These are phyloP conservation scores for Fraxinus velutina DNA, from an alignment of 305 asterid species.

Conservation along the genomic window DNA sequence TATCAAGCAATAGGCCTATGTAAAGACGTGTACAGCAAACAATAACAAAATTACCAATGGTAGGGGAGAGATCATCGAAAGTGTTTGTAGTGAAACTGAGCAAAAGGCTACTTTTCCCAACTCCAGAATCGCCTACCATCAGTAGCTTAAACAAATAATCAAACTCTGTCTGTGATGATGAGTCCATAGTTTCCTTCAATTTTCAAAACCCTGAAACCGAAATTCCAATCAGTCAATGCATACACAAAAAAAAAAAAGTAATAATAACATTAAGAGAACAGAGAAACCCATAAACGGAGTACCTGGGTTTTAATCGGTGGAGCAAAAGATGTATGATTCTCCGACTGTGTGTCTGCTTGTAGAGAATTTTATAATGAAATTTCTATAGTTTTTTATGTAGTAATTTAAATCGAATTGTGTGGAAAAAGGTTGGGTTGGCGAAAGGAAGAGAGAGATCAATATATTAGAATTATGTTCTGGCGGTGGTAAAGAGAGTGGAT, in stretches of 20 bases:
- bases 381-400: neutral
- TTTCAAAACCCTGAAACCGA: constrained; percentile 25
- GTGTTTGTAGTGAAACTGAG: constrained; percentile 83
- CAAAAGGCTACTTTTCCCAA: constrained; percentile 82
- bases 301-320: constrained; percentile 28
- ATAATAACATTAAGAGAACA: neutral
- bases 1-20: neutral
- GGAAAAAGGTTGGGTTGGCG: neutral
- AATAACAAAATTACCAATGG: constrained; percentile 54
- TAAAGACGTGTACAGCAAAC: neutral
- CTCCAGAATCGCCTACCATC: constrained; percentile 91
- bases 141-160: constrained; percentile 85
- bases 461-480: neutral
- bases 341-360: neutral
- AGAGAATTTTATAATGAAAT: neutral
- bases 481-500: neutral
- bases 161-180: constrained; percentile 64
- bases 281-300: constrained; percentile 19
- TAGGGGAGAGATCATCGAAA: constrained; percentile 90
- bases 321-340: constrained; percentile 1
- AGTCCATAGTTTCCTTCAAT: constrained; percentile 41
- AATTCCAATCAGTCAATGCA: neutral
- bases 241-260: neutral
- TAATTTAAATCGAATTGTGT: neutral
- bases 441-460: neutral